Conservation (phyloP, 345 rosid species). For the Adansonia digitata region DNA sequence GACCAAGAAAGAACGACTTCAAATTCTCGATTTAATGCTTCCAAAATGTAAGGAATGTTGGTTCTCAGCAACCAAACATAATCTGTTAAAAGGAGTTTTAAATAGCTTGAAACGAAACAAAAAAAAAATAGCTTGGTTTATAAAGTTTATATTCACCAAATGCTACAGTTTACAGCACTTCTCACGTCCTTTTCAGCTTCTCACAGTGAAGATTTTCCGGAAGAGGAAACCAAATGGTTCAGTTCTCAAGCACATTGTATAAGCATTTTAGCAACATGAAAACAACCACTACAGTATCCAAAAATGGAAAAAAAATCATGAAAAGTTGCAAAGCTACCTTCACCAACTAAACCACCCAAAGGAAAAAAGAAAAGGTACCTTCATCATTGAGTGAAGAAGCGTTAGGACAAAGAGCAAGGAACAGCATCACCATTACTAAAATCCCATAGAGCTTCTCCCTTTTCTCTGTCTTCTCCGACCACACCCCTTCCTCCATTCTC, state of each 20-base stretch:
- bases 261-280: too few relatives aligned
- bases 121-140: not conserved
- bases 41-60: not conserved
- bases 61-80: not conserved
- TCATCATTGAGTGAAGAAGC: conserved; percentile 48
- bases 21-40: not conserved
- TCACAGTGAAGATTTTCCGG: not conserved
- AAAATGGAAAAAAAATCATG: not conserved
- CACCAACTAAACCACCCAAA: not conserved
- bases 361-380: conserved; percentile 33
- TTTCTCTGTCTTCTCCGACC: conserved; percentile 14
- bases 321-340: not conserved
- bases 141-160: not conserved
- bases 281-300: not conserved
- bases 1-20: not conserved
- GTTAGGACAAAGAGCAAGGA: conserved; percentile 27
- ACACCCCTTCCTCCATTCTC: not conserved
- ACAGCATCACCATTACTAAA: conserved; percentile 20
- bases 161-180: conserved; percentile 7
- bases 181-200: not conserved
- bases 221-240: not conserved
- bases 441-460: conserved; percentile 13
- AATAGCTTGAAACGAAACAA: too few relatives aligned
- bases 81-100: not conserved
- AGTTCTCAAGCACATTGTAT: not conserved